A percentile compares a stretch with the other conserved stretches of the same genome.
These are phyloP conservation scores for Barnettozyma siamensis DNA, from an alignment of 805 yeast genomes.

Conservation along the genomic window DNA sequence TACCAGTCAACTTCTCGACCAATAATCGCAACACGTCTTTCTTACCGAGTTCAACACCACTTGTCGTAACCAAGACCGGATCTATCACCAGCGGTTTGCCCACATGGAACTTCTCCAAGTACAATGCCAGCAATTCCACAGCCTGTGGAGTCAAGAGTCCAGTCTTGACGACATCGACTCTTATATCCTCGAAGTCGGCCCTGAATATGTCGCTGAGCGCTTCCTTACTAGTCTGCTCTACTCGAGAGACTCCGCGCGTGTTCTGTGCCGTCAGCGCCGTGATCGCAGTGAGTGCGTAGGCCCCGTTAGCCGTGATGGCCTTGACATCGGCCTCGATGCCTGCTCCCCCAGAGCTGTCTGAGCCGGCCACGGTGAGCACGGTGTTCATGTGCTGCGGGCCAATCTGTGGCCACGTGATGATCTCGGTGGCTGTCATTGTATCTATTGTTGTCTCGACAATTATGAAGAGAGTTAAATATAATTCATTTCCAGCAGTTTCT, in stretches of 20 bases:
- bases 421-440: too few species aligned
- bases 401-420: slow-evolving; percentile 2
- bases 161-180: slow-evolving; percentile 64
- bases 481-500: too few species aligned
- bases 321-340: slow-evolving; percentile 88
- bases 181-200: slow-evolving; percentile 54
- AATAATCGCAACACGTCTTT: slow-evolving; percentile 39
- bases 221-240: slow-evolving; percentile 37
- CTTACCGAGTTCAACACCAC: slow-evolving; percentile 58
- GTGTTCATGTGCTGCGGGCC: slow-evolving; percentile 26
- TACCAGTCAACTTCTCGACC: slow-evolving; percentile 39
- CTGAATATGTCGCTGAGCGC: slow-evolving; percentile 45
- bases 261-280: slow-evolving; percentile 81
- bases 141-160: slow-evolving; percentile 67
- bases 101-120: slow-evolving; percentile 27
- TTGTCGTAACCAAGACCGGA: slow-evolving; percentile 80
- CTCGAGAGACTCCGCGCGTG: slow-evolving; percentile 39
- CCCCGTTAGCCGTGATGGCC: slow-evolving; percentile 67
- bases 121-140: slow-evolving; percentile 38
- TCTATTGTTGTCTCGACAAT: too few species aligned
- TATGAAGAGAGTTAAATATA: too few species aligned
- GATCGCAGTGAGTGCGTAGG: slow-evolving; percentile 72
- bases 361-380: slow-evolving; percentile 57
- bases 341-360: slow-evolving; percentile 87
- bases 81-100: slow-evolving; percentile 54